Evolutionary conservation across 352 stramenopile genomes (phyloP).

Genomic region (Phytophthora brassicae): DNA sequence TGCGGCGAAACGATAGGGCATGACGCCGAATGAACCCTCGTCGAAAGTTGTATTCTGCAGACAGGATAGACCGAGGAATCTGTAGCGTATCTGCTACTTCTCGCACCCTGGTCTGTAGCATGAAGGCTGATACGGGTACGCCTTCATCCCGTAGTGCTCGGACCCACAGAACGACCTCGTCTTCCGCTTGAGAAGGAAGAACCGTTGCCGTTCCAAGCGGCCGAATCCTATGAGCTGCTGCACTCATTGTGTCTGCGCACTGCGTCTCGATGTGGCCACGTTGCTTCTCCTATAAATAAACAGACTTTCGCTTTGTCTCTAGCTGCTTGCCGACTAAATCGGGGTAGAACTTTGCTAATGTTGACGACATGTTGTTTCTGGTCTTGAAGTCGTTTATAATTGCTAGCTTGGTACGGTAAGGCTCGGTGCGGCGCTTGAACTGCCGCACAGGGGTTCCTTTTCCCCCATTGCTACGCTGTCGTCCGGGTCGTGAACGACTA

Average conservation of each 20-base stretch:
- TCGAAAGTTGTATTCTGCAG: too few species aligned
- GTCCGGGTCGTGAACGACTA: too few species aligned
- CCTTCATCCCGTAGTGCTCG: background rate
- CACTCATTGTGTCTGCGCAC: background rate
- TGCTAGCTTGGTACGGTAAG: background rate
- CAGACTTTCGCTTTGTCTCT: background rate
- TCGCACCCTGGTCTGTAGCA: background rate
- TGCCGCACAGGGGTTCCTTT: too few species aligned
- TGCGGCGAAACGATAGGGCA: too few species aligned
- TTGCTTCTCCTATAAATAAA: background rate
- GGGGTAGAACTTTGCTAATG: background rate
- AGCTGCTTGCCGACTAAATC: background rate
- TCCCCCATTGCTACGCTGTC: too few species aligned
- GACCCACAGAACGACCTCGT: background rate
- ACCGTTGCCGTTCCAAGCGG: too few species aligned
- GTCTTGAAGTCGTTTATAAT: background rate
- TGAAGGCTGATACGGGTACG: background rate
- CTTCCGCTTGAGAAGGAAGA: background rate
- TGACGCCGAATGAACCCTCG: too few species aligned
- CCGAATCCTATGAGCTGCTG: background rate
- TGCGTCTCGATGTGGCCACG: background rate
- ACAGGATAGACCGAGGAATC: too few species aligned
- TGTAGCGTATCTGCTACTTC: too few species aligned
- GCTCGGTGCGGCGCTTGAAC: background rate
- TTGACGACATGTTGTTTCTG: too few species aligned